Base-by-base conservation (phyloP, 495 filamentous ascomycete species). In the Hypomontagnella monticulosa region DNA sequence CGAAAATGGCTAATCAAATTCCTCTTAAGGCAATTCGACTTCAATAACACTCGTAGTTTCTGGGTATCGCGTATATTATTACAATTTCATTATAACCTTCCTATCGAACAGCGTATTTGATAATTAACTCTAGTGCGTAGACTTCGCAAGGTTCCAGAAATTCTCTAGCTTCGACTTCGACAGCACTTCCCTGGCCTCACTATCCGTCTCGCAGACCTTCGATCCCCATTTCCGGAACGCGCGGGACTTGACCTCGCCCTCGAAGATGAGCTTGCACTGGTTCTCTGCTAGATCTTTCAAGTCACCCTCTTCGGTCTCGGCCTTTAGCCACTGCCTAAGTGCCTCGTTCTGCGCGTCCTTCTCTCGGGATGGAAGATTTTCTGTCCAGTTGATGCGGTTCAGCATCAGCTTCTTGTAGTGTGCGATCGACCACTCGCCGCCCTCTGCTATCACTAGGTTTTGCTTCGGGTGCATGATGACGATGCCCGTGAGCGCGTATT, bases 121-220 rank as follows among this genome's bases (percentile, higher is more conserved):
- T 43, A n/a, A 65, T 44, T 7, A 52, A 19, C 23, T 43, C 37
- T 71, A 70, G 6, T 44, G 55, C 5, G 67, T 69, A 50, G 72
- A 74, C 85, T 96, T 98, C 2, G 93, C 95, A 73, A 93, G 79
- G n/a, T 88, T 89, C 95, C 95, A 99, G 70, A 98, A 93, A 69
- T 88, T 96, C 74, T 98, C 95, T 87, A 97, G 89, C 79, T 96
- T 97, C 5, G 85, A 83, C 65, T 90, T 85, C 3, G 85, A 78
- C 64, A 99, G 74, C 33, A 88, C 83, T 62, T 97, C 91, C 77
- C 90, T 90, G 6, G 95, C 95, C 69, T 93, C 87, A 19, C 85
- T 85, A 75, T 99, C 95, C 7, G 89, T 93, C 76, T 97, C 96
- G 73, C 91, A 96, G 5, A 92, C 84, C 75, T 90, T 90, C 40